These are phyloP conservation scores for Acorus gramineus DNA, from an alignment of 106 monocot genomes.

Conservation along the genomic window DNA sequence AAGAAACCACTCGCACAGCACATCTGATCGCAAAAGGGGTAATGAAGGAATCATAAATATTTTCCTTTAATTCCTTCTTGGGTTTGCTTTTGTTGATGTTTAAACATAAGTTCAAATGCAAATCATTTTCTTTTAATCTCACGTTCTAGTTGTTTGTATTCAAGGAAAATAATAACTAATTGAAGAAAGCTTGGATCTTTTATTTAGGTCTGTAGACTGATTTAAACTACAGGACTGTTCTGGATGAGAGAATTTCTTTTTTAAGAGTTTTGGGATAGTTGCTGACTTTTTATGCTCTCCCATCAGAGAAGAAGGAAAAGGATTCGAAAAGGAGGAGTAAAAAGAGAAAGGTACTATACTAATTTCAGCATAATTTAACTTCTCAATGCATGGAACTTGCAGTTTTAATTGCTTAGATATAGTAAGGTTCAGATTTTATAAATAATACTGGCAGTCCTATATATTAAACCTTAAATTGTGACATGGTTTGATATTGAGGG, in stretches of 20 bases:
- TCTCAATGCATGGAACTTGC: too few species aligned
- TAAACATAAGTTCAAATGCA: not conserved
- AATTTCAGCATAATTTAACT: too few species aligned
- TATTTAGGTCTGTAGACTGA: too few species aligned
- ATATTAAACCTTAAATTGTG: too few species aligned
- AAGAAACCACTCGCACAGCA: conserved; percentile 65
- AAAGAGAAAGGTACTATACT: conserved; percentile 57
- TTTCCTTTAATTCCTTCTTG: not conserved
- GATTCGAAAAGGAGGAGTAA: conserved; percentile 49
- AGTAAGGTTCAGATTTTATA: too few species aligned
- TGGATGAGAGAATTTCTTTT: not conserved
- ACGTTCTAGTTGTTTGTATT: too few species aligned
- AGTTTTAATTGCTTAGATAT: too few species aligned
- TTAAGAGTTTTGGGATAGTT: not conserved
- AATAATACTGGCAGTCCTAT: too few species aligned
- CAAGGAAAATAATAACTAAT: not conserved
- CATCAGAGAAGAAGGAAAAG: conserved; percentile 71
- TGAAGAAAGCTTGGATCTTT: too few species aligned
- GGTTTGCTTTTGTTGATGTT: not conserved
- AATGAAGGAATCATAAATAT: not conserved
- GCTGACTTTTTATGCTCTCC: not conserved
- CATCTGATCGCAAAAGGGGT: conserved; percentile 75
- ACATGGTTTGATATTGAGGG: too few species aligned
- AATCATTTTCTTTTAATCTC: not conserved
- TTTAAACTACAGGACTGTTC: too few species aligned